Conservation (phyloP, 1,284 basidiomycete genomes). For the Fomitopsis pinicola region DNA sequence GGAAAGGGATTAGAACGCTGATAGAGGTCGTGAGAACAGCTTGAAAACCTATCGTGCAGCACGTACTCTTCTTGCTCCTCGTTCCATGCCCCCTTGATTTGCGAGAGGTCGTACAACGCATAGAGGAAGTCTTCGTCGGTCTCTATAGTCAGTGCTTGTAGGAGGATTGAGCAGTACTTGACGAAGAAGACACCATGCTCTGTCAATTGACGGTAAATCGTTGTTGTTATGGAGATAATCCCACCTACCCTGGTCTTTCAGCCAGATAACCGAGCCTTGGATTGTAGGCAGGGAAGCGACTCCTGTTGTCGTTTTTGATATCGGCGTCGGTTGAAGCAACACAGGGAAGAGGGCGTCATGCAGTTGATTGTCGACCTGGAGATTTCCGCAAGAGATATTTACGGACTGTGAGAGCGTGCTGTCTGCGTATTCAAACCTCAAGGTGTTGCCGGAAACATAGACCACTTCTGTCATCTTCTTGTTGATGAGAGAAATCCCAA, state of each 20-base stretch:
- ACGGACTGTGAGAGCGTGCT: conserved; percentile 81
- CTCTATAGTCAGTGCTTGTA: conserved; percentile 95
- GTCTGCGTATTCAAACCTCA: conserved; percentile 87
- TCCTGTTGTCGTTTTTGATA: conserved; percentile 79
- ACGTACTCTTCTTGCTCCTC: conserved; percentile 71
- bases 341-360: conserved; percentile 97
- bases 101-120: conserved; percentile 87
- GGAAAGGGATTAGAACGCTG: conserved; percentile 77
- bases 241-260: conserved; percentile 86
- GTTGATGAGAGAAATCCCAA: conserved; percentile 93
- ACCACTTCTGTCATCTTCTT: conserved; percentile 86
- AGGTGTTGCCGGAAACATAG: conserved; percentile 77
- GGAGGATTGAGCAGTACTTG: conserved; percentile 93
- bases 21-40: not conserved
- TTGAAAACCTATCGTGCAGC: not conserved
- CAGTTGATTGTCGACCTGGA: conserved; percentile 97
- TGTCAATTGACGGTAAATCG: conserved; percentile 26
- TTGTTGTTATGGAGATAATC: not conserved
- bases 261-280: conserved; percentile 83
- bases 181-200: conserved; percentile 95
- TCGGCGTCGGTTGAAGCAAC: conserved; percentile 91
- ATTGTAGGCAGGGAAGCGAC: conserved; percentile 88
- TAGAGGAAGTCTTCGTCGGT: conserved; percentile 97
- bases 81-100: conserved; percentile 91
- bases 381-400: conserved; percentile 80